Evolutionary conservation across 345 rosid genomes (phyloP).

Genomic region (Sisymbrium irio): DNA sequence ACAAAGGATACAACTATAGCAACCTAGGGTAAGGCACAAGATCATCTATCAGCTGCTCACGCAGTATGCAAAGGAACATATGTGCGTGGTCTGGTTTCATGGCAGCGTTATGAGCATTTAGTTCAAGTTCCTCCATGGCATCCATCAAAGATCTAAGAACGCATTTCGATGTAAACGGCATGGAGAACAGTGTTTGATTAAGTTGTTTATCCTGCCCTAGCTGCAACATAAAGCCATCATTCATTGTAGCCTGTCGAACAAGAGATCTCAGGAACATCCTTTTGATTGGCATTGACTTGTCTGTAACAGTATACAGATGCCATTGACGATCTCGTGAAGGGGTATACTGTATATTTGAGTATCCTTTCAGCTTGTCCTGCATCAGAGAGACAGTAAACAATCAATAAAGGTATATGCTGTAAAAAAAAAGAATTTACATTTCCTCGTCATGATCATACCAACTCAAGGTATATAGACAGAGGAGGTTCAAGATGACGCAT

Average conservation of each 20-base stretch:
- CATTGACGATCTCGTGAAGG: constrained; percentile 91
- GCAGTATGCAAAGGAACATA: constrained; percentile 90
- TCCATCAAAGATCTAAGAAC: constrained; percentile 79
- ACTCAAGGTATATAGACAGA: constrained; percentile 87
- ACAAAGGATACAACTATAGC: constrained; percentile 16
- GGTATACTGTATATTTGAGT: constrained; percentile 64
- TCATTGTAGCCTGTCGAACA: constrained; percentile 78
- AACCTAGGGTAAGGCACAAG: constrained; percentile 89
- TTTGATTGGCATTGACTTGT: constrained; percentile 70
- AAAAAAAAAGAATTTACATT: not conserved
- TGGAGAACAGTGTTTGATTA: constrained; percentile 41
- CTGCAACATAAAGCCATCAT: constrained; percentile 57
- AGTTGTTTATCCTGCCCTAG: constrained; percentile 55
- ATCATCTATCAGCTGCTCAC: constrained; percentile 85
- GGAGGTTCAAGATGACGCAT: constrained; percentile 98
- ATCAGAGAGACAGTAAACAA: constrained; percentile 15
- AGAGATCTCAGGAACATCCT: constrained; percentile 98
- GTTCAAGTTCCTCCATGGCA: constrained; percentile 99
- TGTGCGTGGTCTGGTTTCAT: constrained; percentile 86
- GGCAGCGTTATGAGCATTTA: constrained; percentile 79
- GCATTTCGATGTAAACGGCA: constrained; percentile 79
- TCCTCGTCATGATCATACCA: constrained; percentile 50
- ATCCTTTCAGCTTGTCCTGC: constrained; percentile 97
- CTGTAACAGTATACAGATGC: constrained; percentile 86
- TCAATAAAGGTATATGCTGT: not conserved